Evolutionary conservation across 768 basidiomycete species (phyloP), one percentile per base, ranked within the genome.

Genomic region (Dioszegia aurantiaca): DNA sequence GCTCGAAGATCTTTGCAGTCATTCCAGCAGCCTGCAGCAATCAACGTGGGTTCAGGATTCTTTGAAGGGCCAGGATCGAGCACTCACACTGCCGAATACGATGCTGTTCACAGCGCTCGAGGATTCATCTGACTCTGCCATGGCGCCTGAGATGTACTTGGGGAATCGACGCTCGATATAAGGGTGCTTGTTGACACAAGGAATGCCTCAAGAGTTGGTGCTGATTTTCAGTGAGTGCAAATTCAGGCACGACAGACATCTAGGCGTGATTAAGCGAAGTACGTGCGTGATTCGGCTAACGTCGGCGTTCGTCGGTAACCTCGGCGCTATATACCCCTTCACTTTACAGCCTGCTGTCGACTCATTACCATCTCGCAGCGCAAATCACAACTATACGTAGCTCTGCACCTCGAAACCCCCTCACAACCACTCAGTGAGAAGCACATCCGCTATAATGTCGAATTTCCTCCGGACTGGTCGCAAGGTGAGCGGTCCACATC

Each of bases 1-100:
- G 90, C 78, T 94, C 92, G 62, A 95, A 86, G 16, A 91, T 80
- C 77, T 90, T 89, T 21, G 91, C 86, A 9, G 83, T 80, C 80
- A 94, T 90, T 24, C 93, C 93, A 55, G 92, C 89, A 55, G 85
- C 77, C 89, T 90, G 43, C 1, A 40, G 59, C 23, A n/a, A 36
- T 42, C 24, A 16, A n/a, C n/a, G 28, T 21, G 17, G n/a, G 53
- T 41, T 21, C 5, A 31, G 12, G 14, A 3, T 36, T 3, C 12
- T 8, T 6, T 11, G 19, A 39, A 6, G 8, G 36, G 5, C n/a
- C 19, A 40, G 36, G 14, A 21, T 28, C 30, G 4, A 41, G n/a
- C n/a, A 63, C 73, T 59, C 42, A 74, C 73, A 30, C 68, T 70
- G 9, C 75, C 75, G 57, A 73, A 76, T 1, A 70, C 62, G n/a